Evolutionary conservation across 805 yeast genomes (phyloP).

Genomic region (Monosporozyma aerobia): DNA sequence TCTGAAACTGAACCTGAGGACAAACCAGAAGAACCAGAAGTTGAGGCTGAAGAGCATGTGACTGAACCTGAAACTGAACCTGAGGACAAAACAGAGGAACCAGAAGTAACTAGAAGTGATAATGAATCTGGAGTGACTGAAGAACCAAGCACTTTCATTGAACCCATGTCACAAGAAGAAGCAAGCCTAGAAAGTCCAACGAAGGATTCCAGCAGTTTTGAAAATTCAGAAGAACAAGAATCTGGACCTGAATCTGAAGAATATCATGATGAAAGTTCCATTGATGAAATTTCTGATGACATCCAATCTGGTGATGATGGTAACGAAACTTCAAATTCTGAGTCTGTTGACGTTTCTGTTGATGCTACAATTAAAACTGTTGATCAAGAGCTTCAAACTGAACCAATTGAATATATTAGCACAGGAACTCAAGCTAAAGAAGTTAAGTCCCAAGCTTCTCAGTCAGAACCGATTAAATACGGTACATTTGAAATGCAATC

Average conservation of each 20-base stretch:
- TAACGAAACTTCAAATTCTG: background rate
- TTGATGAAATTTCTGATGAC: background rate
- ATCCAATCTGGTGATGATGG: background rate
- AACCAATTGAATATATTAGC: slow-evolving; percentile 4
- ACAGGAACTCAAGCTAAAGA: slow-evolving; percentile 16
- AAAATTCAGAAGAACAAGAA: background rate
- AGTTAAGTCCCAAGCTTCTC: slow-evolving; percentile 5
- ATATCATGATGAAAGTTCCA: background rate
- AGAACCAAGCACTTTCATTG: slow-evolving; percentile 1
- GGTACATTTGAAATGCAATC: slow-evolving; percentile 14
- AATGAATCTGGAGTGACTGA: background rate
- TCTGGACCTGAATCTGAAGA: background rate
- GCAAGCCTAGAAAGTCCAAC: background rate
- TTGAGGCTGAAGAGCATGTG: background rate
- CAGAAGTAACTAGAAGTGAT: background rate
- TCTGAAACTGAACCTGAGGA: background rate
- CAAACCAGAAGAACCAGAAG: background rate
- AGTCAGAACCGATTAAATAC: slow-evolving; percentile 12
- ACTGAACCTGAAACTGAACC: background rate
- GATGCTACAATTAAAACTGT: background rate
- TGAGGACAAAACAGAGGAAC: background rate
- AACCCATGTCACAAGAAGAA: background rate
- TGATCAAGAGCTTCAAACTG: slow-evolving; percentile 9
- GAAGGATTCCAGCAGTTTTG: background rate
- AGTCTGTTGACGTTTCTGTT: background rate